Evolutionary conservation across 169 alveolate genomes (phyloP).

Genomic region (Eimeria sp.): DNA sequence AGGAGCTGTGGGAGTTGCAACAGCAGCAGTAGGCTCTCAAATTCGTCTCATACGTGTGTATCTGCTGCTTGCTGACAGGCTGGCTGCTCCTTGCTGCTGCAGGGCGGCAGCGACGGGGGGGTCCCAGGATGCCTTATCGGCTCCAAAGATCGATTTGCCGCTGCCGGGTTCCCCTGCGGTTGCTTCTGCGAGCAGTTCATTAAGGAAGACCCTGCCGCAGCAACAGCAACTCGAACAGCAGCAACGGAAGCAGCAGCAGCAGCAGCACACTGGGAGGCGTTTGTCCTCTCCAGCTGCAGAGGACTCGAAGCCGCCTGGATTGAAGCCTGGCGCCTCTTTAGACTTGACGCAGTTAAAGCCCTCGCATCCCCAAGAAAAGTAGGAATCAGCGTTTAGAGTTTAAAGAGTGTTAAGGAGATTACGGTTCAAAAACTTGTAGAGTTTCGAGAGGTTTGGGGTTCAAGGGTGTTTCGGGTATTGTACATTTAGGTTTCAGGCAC

Average conservation of each 20-base stretch:
- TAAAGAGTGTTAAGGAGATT: background rate
- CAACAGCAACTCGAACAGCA: background rate
- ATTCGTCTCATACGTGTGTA: background rate
- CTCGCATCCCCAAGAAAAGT: slow-evolving; percentile 61
- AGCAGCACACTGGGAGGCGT: slow-evolving; percentile 47
- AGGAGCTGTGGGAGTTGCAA: background rate
- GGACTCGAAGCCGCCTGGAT: slow-evolving; percentile 69
- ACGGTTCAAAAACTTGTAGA: background rate
- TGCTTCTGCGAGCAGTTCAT: slow-evolving; percentile 40
- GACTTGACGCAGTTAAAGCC: slow-evolving; percentile 75
- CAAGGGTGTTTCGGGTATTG: background rate
- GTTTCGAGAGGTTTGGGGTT: background rate
- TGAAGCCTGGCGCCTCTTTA: slow-evolving; percentile 79
- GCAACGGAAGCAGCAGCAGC: slow-evolving; percentile 57
- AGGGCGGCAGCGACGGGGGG: background rate
- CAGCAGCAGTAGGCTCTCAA: background rate
- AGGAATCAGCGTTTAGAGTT: background rate
- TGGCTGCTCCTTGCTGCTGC: slow-evolving; percentile 18
- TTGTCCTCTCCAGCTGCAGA: slow-evolving; percentile 55
- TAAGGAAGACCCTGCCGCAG: background rate
- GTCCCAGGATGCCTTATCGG: background rate
- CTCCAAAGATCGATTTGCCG: background rate
- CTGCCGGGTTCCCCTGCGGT: slow-evolving; percentile 13
- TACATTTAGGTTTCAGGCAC: background rate
- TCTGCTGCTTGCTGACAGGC: background rate